A percentile compares a stretch with the other conserved stretches of the same genome.
Conservation (phyloP, 2,329 filamentous ascomycete genomes). For the Monosporascus sp. region DNA sequence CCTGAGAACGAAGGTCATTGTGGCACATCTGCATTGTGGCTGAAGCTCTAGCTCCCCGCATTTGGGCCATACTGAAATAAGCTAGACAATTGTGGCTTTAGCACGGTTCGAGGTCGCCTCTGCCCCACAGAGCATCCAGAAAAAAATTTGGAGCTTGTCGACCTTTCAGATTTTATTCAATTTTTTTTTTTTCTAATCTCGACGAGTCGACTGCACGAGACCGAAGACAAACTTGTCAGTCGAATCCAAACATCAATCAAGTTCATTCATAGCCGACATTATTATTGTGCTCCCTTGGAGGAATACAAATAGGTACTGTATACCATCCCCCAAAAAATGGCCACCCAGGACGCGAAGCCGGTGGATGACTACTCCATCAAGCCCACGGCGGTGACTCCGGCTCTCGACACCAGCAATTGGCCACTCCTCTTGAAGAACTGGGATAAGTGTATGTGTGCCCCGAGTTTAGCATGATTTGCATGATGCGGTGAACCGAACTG, state of each 20-base stretch:
- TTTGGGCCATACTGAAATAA: background rate
- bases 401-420: constrained; percentile 83
- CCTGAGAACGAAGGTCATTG: background rate
- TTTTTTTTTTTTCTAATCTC: background rate
- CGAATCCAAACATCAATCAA: background rate
- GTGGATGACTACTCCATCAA: constrained; percentile 59
- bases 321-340: constrained; percentile 2
- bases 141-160: background rate
- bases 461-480: constrained; percentile 2
- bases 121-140: background rate
- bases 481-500: background rate
- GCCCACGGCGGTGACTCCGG: constrained; percentile 75
- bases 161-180: background rate
- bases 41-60: background rate
- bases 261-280: background rate
- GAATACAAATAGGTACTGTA: background rate
- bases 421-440: constrained; percentile 95
- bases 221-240: background rate
- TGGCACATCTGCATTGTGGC: background rate
- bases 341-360: constrained; percentile 16
- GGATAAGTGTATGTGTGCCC: constrained; percentile 66
- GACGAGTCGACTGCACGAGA: background rate
- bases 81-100: background rate
- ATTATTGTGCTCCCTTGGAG: background rate
- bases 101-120: background rate